phyloP scores from a whole-genome alignment of 352 stramenopile genomes.

The Globisporangium paroecandrum region DNA sequence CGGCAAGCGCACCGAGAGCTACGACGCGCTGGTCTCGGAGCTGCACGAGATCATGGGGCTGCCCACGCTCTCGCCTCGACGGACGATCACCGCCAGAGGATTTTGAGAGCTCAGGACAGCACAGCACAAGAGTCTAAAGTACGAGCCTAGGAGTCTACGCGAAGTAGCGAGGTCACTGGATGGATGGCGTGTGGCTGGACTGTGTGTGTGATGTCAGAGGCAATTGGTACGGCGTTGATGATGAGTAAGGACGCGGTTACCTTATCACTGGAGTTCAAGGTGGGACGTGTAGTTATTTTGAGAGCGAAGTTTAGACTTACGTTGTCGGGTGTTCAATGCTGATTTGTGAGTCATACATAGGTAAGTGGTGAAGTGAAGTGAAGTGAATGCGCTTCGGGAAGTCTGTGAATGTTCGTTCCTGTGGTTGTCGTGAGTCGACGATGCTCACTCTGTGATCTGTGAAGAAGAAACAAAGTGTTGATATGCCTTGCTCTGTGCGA shows the following conservation, averaged over 20 bases:
- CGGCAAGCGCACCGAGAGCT: conserved; percentile 31
- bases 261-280: too few relatives aligned
- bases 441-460: background rate
- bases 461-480: background rate
- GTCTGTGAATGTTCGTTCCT: background rate
- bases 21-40: conserved; percentile 55
- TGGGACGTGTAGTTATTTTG: background rate
- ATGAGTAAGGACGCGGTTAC: too few relatives aligned
- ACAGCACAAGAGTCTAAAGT: background rate
- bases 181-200: background rate
- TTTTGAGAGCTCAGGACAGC: background rate
- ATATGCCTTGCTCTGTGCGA: background rate
- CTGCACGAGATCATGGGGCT: conserved; percentile 77
- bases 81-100: background rate
- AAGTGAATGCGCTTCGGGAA: background rate
- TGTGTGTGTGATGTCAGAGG: background rate
- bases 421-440: background rate
- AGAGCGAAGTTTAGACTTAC: too few relatives aligned
- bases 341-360: too few relatives aligned
- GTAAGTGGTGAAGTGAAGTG: too few relatives aligned
- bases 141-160: background rate
- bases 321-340: too few relatives aligned
- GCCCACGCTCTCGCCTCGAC: conserved; percentile 19
- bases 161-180: background rate
- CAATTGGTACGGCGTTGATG: background rate